Evolutionary conservation across 176 grass and related monocot genomes (phyloP), one percentile per base, ranked within the genome.

Genomic region (Musa schizocarpa): DNA sequence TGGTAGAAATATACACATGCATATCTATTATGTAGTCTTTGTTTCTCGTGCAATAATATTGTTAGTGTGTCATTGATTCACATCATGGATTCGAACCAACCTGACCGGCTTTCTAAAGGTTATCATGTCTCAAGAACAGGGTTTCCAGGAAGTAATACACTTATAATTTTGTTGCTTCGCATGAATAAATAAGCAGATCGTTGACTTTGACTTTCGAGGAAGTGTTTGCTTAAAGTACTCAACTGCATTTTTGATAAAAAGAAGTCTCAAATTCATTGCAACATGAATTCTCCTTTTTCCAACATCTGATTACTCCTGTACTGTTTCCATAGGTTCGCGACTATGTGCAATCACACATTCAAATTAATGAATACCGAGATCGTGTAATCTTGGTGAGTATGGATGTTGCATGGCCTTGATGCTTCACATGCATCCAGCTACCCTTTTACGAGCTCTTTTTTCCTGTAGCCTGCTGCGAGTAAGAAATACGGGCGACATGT

Each of bases 301-400:
- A 3, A 29, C 29, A 29, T 29, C 29, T 29, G 29, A 29, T 29
- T 2, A 29, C 29, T 2, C 29, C 29, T 29, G 29, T 0, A 3
- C 29, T 29, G 29, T 29, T 29, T 29, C 29, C 29, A 56, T 86
- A 96, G 93, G 93, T 96, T 43, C 80, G 92, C 74, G 88, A 96
- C 77, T 96, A 96, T 80, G 77, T 96, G 58, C 93, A 92, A 74
- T 96, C 93, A 56, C 93, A 96, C 74, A 92, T 96, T 88, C 93
- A 96, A 57, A 96, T 96, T 77, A 96, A 96, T 75, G 93, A 96
- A 72, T 96, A 90, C 87, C 81, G 89, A 52, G 92, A 96, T 56
- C 65, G 89, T 72, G 72, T 96, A 76, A 83, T 96, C 24, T 54
- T 92, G 85, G 92, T 96, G 83, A 76, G 71, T 81, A 77, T 13